These are phyloP conservation scores for Sarocladium brachiariae DNA, from an alignment of 2,329 filamentous ascomycete genomes.

Conservation along the genomic window DNA sequence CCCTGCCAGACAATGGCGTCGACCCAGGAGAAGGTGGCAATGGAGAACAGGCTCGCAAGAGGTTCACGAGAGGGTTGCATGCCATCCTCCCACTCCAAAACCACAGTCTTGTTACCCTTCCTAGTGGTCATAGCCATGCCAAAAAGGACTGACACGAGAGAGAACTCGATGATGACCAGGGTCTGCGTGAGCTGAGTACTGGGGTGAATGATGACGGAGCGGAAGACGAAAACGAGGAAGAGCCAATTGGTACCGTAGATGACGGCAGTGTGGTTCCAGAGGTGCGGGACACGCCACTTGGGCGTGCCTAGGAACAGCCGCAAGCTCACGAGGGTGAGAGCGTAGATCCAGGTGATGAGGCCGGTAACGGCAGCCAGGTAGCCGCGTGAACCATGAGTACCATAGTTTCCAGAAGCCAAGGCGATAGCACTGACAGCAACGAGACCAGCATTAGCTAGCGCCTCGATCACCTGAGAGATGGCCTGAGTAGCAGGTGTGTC, in stretches of 20 bases:
- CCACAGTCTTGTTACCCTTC: conserved; percentile 84
- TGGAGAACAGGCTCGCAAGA: conserved; percentile 78
- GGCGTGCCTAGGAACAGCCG: conserved; percentile 62
- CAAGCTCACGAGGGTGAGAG: conserved; percentile 63
- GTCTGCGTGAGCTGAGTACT: conserved; percentile 54
- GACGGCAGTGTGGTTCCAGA: conserved; percentile 89
- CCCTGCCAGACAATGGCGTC: conserved; percentile 84
- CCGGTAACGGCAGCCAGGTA: conserved; percentile 57
- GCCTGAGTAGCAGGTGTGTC: conserved; percentile 71
- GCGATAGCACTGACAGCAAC: conserved; percentile 62
- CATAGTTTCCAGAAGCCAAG: conserved; percentile 54
- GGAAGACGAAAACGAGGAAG: conserved; percentile 68
- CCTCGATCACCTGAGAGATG: conserved; percentile 64
- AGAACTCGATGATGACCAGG: conserved; percentile 68
- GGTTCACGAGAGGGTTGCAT: conserved; percentile 84
- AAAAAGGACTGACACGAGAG: conserved; percentile 66
- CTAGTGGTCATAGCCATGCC: conserved; percentile 72
- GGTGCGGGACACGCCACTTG: conserved; percentile 59
- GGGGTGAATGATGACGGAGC: conserved; percentile 76
- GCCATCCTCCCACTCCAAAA: conserved; percentile 82
- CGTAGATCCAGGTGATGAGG: conserved; percentile 73
- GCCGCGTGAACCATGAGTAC: conserved; percentile 35
- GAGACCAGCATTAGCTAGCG: conserved; percentile 64
- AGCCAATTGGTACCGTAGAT: conserved; percentile 83
- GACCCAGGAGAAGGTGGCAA: conserved; percentile 85